Evolutionary conservation across 2,329 filamentous ascomycete species (phyloP).

Genomic region (Pseudogymnoascus sp.): DNA sequence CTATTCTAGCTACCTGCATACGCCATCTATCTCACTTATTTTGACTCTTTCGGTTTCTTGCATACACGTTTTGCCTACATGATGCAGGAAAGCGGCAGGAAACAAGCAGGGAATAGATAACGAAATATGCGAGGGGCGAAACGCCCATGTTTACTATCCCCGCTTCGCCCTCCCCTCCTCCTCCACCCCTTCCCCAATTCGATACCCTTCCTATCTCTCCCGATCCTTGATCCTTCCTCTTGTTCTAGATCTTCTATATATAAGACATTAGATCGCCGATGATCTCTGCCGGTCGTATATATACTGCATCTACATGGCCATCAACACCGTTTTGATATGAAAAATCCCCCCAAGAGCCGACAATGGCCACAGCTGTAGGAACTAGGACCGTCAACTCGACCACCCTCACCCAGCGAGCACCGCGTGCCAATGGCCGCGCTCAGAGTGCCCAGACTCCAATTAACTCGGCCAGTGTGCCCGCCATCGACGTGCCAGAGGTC

Average conservation of each 20-base stretch:
- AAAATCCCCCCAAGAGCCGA: background rate
- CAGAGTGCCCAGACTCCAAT: background rate
- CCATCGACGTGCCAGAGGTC: background rate
- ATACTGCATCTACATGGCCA: background rate
- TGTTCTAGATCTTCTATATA: background rate
- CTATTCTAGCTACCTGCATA: background rate
- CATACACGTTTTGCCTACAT: background rate
- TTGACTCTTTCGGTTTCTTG: background rate
- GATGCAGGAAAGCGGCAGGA: background rate
- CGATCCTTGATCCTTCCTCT: background rate
- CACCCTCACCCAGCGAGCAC: slow-evolving; percentile 4
- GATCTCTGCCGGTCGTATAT: background rate
- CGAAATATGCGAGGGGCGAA: background rate
- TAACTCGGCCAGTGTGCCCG: slow-evolving; percentile 8
- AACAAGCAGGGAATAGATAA: background rate
- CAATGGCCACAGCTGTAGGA: slow-evolving; percentile 7
- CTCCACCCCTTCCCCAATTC: background rate
- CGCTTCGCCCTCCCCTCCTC: background rate
- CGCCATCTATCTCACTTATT: background rate
- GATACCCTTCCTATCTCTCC: background rate
- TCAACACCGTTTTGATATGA: background rate
- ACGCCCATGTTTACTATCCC: background rate
- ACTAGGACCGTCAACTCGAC: slow-evolving; percentile 7
- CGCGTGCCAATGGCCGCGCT: background rate
- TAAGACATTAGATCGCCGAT: background rate